Conservation (phyloP, 179 eudicot genomes). For the Drosera spatulata region DNA sequence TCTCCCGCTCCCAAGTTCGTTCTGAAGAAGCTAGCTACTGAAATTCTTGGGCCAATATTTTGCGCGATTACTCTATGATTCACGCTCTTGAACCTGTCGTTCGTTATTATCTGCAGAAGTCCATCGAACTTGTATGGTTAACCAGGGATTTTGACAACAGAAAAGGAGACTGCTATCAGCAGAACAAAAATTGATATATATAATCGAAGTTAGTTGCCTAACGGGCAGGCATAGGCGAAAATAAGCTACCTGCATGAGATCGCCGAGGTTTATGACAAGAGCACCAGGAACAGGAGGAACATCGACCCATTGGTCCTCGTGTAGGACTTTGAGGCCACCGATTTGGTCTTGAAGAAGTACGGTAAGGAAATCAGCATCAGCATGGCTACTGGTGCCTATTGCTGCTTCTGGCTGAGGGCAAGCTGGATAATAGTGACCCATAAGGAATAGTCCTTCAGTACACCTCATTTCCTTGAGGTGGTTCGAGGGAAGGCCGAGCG, state of each 20-base stretch:
- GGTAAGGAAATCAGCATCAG: constrained; percentile 34
- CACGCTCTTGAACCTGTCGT: constrained; percentile 36
- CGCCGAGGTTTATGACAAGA: constrained; percentile 33
- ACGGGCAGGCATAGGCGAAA: too few species aligned
- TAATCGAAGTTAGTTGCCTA: too few species aligned
- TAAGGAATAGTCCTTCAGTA: constrained; percentile 15
- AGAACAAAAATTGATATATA: too few species aligned
- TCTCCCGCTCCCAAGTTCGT: not conserved
- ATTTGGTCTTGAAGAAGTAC: constrained; percentile 37
- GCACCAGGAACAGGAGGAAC: constrained; percentile 34
- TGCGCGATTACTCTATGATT: constrained; percentile 35
- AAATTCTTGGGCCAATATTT: constrained; percentile 31
- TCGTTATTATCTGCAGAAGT: constrained; percentile 12
- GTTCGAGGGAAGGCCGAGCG: constrained; percentile 28
- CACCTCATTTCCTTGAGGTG: constrained; percentile 26
- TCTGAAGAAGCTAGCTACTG: constrained; percentile 32
- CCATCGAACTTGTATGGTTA: too few species aligned
- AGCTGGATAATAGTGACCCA: constrained; percentile 44
- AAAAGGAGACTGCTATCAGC: too few species aligned
- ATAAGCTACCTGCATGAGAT: constrained; percentile 6
- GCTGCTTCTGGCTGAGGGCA: constrained; percentile 58
- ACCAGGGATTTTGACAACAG: too few species aligned
- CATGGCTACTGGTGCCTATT: constrained; percentile 27
- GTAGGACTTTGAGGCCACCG: constrained; percentile 47
- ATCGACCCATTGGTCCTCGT: constrained; percentile 34